Evolutionary conservation across 352 stramenopile genomes (phyloP).

Genomic region (Globisporangium sylvaticum): DNA sequence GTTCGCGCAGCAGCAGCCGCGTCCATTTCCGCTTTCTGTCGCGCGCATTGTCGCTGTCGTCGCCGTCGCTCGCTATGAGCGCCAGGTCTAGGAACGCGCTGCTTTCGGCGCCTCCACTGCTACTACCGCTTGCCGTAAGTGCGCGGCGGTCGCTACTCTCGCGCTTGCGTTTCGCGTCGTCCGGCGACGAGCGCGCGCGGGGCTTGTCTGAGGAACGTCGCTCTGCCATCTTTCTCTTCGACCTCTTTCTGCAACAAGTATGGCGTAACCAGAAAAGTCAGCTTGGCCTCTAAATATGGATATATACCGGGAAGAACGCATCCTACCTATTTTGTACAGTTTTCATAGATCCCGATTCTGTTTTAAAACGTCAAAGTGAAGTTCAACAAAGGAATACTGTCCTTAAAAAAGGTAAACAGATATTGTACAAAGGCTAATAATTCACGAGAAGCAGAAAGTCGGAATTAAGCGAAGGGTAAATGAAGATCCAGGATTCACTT

Average conservation of each 20-base stretch:
- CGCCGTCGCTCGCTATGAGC: not conserved
- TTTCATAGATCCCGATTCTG: no score
- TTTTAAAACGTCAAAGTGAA: no score
- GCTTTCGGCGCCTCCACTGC: not conserved
- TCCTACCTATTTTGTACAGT: not conserved
- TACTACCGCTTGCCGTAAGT: not conserved
- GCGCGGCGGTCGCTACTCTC: not conserved
- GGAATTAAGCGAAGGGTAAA: not conserved
- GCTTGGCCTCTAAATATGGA: not conserved
- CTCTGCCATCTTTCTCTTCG: slow-evolving; percentile 7
- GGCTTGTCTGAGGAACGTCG: not conserved
- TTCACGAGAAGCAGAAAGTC: not conserved
- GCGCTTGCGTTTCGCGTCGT: slow-evolving; percentile 33
- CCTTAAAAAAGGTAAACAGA: not conserved
- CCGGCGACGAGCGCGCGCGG: not conserved
- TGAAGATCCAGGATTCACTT: not conserved
- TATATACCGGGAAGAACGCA: not conserved
- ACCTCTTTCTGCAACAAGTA: not conserved
- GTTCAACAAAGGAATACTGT: not conserved
- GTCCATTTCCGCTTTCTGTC: slow-evolving; percentile 52
- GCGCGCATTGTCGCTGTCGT: not conserved
- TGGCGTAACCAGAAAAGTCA: not conserved
- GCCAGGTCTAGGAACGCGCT: slow-evolving; percentile 4
- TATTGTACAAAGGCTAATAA: not conserved
- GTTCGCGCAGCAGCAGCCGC: slow-evolving; percentile 64